Evolutionary conservation across 1,139 yeast genomes (phyloP).

Genomic region (Blastobotrys illinoisensis): DNA sequence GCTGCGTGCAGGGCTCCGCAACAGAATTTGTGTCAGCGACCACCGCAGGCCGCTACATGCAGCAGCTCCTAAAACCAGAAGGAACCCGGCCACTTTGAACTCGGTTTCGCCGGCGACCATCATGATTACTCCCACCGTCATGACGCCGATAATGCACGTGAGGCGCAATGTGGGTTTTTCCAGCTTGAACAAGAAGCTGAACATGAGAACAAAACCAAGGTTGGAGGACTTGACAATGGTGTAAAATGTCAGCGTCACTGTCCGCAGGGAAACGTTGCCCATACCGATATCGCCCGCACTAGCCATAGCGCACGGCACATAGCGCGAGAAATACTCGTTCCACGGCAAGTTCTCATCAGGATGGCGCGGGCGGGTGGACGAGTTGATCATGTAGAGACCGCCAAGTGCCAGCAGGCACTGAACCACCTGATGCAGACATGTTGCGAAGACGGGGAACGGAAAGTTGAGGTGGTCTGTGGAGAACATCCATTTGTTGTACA

Average conservation of each 20-base stretch:
- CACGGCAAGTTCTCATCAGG: constrained; percentile 3
- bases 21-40: constrained; percentile 84
- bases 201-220: constrained; percentile 77
- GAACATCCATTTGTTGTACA: constrained; percentile 98
- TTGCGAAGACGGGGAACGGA: constrained; percentile 75
- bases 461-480: constrained; percentile 65
- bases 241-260: constrained; percentile 75
- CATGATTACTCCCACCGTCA: constrained; percentile 79
- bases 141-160: constrained; percentile 60
- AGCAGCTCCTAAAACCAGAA: constrained; percentile 70
- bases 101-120: constrained; percentile 64
- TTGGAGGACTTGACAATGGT: constrained; percentile 91
- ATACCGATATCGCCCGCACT: constrained; percentile 92
- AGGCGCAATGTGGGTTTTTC: constrained; percentile 68
- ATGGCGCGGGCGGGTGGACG: constrained; percentile 8
- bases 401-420: constrained; percentile 34
- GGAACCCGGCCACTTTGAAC: constrained; percentile 49
- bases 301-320: constrained; percentile 81
- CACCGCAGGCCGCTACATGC: constrained; percentile 86
- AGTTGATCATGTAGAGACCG: constrained; percentile 8
- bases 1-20: constrained; percentile 43
- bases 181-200: constrained; percentile 73
- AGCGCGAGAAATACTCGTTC: constrained; percentile 37
- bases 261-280: constrained; percentile 76
- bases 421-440: constrained; percentile 78